phyloP scores from a whole-genome alignment of 2,329 filamentous ascomycete genomes.

The Claviceps sp. region DNA sequence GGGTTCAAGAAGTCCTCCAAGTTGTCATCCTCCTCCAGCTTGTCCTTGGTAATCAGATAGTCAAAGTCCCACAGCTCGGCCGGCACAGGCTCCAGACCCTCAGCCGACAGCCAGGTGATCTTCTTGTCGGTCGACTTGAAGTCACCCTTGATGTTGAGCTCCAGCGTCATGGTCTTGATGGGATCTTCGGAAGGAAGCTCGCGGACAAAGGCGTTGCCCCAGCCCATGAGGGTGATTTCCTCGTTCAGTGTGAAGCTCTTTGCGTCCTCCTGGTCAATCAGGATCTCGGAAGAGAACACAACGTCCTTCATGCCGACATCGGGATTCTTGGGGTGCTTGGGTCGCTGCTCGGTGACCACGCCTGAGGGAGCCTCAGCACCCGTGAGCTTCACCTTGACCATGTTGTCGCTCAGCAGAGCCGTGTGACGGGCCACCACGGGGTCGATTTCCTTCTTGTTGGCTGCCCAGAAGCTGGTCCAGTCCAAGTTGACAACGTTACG shows the following conservation, averaged over 20 bases:
- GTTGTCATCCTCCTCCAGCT: conserved; percentile 75
- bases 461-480: conserved; percentile 61
- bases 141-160: conserved; percentile 85
- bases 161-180: conserved; percentile 60
- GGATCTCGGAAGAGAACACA: conserved; percentile 57
- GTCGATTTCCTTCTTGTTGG: conserved; percentile 75
- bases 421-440: conserved; percentile 62
- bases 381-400: conserved; percentile 56
- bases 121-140: conserved; percentile 96
- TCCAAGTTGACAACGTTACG: conserved; percentile 77
- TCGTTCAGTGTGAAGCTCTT: conserved; percentile 70
- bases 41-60: conserved; percentile 90
- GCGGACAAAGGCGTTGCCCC: conserved; percentile 78
- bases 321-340: conserved; percentile 81
- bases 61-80: conserved; percentile 91
- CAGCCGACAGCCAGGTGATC: conserved; percentile 77
- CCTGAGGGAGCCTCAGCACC: conserved; percentile 53
- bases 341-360: conserved; percentile 58
- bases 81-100: conserved; percentile 62
- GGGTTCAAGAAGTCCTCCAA: conserved; percentile 74
- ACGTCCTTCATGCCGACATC: conserved; percentile 79
- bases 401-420: conserved; percentile 55
- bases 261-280: conserved; percentile 79
- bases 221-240: conserved; percentile 92
- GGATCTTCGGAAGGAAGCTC: conserved; percentile 44